Evolutionary conservation across 2,329 filamentous ascomycete genomes (phyloP), one percentile per base, ranked within the genome.

Genomic region (Cryphonectria nitschkei): DNA sequence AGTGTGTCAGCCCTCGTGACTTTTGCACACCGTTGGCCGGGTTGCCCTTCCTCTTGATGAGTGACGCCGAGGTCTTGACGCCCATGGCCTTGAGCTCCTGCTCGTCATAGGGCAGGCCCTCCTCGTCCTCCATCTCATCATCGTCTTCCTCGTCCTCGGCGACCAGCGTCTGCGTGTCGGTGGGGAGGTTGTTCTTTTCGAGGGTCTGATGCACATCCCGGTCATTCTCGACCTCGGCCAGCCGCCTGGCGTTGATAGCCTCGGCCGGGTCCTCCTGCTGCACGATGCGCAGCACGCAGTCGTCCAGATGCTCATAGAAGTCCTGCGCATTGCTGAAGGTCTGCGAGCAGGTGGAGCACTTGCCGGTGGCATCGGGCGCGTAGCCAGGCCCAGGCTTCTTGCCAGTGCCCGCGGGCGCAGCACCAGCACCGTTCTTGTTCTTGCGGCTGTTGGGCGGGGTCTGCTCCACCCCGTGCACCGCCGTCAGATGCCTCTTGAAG

Each of bases 281-380:
- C 37, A 92, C 90, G 76, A 92, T 91, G 79, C 89, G 88, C 74
- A 92, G 83, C 72, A 92, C 90, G 78, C 90, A 92, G 82, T 92
- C 90, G 76, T 92, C 95, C 78, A 98, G 85, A 87, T 98, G 95
- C 87, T 98, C 96, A 81, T 98, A 98, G 83, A 98, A 98, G 83
- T 98, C 95, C 80, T 98, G 95, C 6, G 95, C 94, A 77, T 94
- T 97, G 83, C 88, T 89, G 82, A 98, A 98, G 16, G 92, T 97
- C 71, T 90, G 89, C 19, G 93, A 93, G 82, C 96, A 99, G 66
- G 95, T 98, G 37, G 94, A 97, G 82, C 96, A 98, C 84, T 96
- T 97, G 82, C 95, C 95, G 19, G 94, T 96, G 43, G 93, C 90
- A 76, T 96, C 93, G 71, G 90, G 87, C 29, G 92, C 87, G 77